Conservation (phyloP, 148 eudicot species). For the Arbutus unedo region DNA sequence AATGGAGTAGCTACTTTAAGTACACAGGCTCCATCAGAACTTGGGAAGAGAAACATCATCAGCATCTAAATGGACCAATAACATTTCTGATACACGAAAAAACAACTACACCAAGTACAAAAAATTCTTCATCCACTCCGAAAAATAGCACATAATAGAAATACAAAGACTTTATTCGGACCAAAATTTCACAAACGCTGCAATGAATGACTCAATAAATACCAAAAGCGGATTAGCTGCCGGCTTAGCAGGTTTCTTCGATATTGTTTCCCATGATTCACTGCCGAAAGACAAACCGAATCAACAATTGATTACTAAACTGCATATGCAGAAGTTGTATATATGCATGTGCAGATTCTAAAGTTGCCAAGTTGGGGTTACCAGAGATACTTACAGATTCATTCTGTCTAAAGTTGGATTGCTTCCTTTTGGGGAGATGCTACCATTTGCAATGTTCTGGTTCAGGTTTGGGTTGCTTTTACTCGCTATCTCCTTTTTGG, state of each 20-base stretch:
- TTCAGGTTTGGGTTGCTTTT: conserved; percentile 15
- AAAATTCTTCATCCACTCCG: neutral
- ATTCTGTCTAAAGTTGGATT: conserved; percentile 55
- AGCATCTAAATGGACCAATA: neutral
- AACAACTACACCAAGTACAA: neutral
- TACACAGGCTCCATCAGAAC: neutral
- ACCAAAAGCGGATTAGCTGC: conserved; percentile 51
- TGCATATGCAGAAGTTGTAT: neutral
- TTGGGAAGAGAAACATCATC: neutral
- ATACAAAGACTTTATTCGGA: conserved; percentile 29
- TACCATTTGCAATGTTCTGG: conserved; percentile 20
- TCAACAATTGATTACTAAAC: neutral
- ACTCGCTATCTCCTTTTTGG: conserved; percentile 14
- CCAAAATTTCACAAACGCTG: conserved; percentile 62
- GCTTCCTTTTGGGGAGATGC: conserved; percentile 25
- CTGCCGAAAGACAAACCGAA: conserved; percentile 34
- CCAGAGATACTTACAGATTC: conserved; percentile 15
- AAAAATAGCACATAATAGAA: neutral
- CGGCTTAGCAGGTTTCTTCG: conserved; percentile 29
- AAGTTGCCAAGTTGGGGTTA: conserved; percentile 3
- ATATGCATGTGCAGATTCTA: neutral
- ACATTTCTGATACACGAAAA: neutral
- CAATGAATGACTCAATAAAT: conserved; percentile 43
- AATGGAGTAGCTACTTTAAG: neutral
- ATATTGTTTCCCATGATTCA: conserved; percentile 48